Percentiles rank a stretch among this genome's conserved stretches.
Evolutionary conservation across 2,329 filamentous ascomycete species (phyloP).

Genomic region (Claviceps maximensis): DNA sequence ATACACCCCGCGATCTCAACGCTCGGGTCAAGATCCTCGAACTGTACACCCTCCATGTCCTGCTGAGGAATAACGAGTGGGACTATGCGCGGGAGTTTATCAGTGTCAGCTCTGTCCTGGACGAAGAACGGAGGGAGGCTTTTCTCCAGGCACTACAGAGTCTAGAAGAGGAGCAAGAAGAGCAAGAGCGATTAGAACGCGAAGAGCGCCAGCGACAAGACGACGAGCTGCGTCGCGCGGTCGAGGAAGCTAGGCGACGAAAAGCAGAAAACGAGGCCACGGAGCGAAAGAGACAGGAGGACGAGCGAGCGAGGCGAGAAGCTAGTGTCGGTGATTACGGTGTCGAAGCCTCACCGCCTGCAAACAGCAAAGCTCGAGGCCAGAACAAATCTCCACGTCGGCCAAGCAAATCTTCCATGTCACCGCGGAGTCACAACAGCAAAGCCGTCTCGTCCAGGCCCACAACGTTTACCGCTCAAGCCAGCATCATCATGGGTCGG

Average conservation of each 20-base stretch:
- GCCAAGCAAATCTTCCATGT: constrained; percentile 12
- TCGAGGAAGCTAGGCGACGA: constrained; percentile 42
- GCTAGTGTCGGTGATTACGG: constrained; percentile 56
- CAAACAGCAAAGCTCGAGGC: constrained; percentile 22
- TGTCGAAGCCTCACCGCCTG: constrained; percentile 39
- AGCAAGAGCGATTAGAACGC: constrained; percentile 51
- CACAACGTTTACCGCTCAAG: constrained; percentile 31
- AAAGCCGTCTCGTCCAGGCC: constrained; percentile 16
- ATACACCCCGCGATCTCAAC: constrained; percentile 73
- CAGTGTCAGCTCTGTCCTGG: constrained; percentile 68
- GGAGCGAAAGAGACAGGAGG: constrained; percentile 37
- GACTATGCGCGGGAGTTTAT: constrained; percentile 91
- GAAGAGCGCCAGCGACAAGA: constrained; percentile 45
- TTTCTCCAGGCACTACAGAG: constrained; percentile 78
- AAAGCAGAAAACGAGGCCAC: constrained; percentile 47
- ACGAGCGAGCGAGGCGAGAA: constrained; percentile 36
- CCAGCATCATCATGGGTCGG: constrained; percentile 39
- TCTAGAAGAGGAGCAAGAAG: constrained; percentile 70
- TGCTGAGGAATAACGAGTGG: constrained; percentile 92
- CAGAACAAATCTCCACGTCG: constrained; percentile 15
- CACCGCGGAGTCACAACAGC: constrained; percentile 15
- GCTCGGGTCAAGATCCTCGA: constrained; percentile 85
- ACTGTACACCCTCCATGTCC: constrained; percentile 85
- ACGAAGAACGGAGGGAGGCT: constrained; percentile 81
- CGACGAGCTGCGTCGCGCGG: constrained; percentile 40